Conservation (phyloP, 345 rosid species). For the Physaria fendleri region DNA sequence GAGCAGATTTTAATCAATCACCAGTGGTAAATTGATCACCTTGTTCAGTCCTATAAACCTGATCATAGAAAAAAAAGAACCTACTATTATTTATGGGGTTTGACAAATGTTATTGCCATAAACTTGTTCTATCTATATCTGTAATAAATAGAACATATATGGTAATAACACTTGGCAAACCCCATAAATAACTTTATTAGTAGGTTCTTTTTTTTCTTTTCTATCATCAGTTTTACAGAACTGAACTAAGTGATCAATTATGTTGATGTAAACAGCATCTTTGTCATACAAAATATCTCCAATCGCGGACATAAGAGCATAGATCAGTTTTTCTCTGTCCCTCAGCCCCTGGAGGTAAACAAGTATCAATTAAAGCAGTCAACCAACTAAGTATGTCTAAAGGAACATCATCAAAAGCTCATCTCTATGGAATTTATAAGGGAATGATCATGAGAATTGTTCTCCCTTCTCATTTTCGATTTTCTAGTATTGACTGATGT, state of each 20-base stretch:
- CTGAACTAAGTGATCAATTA: slow-evolving; percentile 86
- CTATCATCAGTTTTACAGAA: slow-evolving; percentile 65
- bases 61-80: slow-evolving; percentile 15
- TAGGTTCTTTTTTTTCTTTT: slow-evolving; percentile 37
- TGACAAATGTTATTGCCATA: no score
- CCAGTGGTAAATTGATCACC: no score
- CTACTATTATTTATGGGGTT: no score
- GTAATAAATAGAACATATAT: not conserved
- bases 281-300: slow-evolving; percentile 94
- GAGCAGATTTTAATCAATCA: slow-evolving; percentile 74
- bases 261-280: slow-evolving; percentile 95
- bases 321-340: slow-evolving; percentile 82
- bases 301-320: slow-evolving; percentile 97
- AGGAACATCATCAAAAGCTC: no score
- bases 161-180: slow-evolving; percentile 3
- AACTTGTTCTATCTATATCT: no score
- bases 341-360: slow-evolving; percentile 90
- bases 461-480: no score
- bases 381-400: slow-evolving; percentile 80
- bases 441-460: no score
- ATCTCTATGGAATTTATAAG: no score
- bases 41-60: slow-evolving; percentile 73
- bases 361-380: slow-evolving; percentile 78
- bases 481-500: no score
- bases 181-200: slow-evolving; percentile 43